Evolutionary conservation across 352 stramenopile species (phyloP), one percentile per base, ranked within the genome.

Genomic region (Globisporangium sylvaticum): DNA sequence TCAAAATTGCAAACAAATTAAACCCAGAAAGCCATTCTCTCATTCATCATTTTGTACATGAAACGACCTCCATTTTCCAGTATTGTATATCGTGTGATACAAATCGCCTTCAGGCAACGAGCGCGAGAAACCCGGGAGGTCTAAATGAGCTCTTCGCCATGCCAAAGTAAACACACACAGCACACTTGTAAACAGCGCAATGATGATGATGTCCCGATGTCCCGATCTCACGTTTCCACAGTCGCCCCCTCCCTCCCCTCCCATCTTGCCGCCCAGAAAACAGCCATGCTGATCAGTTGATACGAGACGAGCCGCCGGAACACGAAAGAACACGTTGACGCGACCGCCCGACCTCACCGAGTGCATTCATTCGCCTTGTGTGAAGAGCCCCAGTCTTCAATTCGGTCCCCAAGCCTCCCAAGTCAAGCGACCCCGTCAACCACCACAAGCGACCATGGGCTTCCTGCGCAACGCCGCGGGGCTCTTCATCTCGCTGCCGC

Each of bases 381-480:
- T 32, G 27, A 59, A 32, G 54, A 59, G 18, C 27, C 39, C 54
- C 18, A 59, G 27, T 59, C 54, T 59, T 29, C 29, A 59, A 27
- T 59, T 59, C 18, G 20, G 29, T 32, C 22, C 7, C 15, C 53
- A 39, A 37, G 24, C 22, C 8, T 27, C 24, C 15, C 12, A 18
- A 24, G 42, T 14, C 25, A 5, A 44, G 37, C 37, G 37, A 44
- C 37, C 18, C 20, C 18, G 24, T 32, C 24, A 20, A 39, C 9
- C 14, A 39, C 0, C 32, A 14, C 4, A 15, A 31, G 4, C 22
- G 24, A 15, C 34, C 48, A 86, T 88, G 73, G 75, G 58, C 5
- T 76, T 85, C 32, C 31, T 80, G n/a, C 79, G 76, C 67, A 63
- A 80, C 69, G 63, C 78, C 24, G 78, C 75, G 4, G 81, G 74